These are phyloP conservation scores for Verbena officinalis DNA, from an alignment of 257 asterid genomes.

Conservation along the genomic window DNA sequence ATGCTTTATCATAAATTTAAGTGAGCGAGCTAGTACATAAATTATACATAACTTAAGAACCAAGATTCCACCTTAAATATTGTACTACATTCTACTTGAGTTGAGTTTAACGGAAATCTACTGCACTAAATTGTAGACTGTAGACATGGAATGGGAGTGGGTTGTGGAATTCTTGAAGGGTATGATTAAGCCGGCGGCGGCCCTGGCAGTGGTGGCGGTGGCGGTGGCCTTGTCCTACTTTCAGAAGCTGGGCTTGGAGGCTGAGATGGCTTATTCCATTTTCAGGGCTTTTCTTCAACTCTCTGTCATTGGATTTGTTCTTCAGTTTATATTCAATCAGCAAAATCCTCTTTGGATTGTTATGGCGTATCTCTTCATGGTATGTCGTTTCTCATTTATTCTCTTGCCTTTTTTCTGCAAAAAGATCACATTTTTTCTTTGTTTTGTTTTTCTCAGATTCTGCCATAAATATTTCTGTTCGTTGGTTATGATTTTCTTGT, in stretches of 20 bases:
- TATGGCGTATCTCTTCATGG: constrained; percentile 94
- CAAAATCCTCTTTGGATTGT: constrained; percentile 65
- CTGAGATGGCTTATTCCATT: constrained; percentile 75
- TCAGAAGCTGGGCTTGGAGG: constrained; percentile 74
- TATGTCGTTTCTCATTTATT: constrained; percentile 28
- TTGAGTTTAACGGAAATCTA: too few species aligned
- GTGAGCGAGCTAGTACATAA: too few species aligned
- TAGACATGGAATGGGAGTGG: constrained; percentile 71
- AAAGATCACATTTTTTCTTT: neutral
- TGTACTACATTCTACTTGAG: too few species aligned
- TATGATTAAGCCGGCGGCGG: constrained; percentile 84
- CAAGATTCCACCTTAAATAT: neutral
- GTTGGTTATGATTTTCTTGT: too few species aligned
- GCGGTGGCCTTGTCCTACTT: constrained; percentile 67
- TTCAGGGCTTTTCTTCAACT: constrained; percentile 88
- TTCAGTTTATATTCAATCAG: constrained; percentile 80
- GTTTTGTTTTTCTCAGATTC: too few species aligned
- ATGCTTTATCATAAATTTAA: neutral
- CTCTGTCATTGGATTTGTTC: constrained; percentile 83
- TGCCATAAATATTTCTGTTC: too few species aligned
- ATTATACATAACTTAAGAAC: too few species aligned
- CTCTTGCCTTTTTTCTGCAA: neutral
- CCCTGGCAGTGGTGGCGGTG: constrained; percentile 76
- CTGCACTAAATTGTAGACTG: too few species aligned
- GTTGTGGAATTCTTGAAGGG: constrained; percentile 64